These are phyloP conservation scores for Xylariales sp. DNA, from an alignment of 2,329 filamentous ascomycete species.

Conservation along the genomic window DNA sequence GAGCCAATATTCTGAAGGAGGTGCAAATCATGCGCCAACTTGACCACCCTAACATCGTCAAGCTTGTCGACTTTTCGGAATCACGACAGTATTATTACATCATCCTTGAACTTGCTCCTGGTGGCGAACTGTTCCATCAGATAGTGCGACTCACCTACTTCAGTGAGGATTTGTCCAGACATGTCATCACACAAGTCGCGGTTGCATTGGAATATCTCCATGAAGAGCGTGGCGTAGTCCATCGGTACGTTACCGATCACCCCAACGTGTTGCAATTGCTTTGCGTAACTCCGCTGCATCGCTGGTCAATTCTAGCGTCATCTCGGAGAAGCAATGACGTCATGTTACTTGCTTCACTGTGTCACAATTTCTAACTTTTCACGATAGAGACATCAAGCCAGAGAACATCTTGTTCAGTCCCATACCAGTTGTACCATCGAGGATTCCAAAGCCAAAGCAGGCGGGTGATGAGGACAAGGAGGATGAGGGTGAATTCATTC, in stretches of 20 bases:
- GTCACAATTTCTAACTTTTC: conserved; percentile 6
- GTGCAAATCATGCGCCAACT: conserved; percentile 98
- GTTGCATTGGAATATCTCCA: conserved; percentile 90
- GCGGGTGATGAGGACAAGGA: conserved; percentile 95
- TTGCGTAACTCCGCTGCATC: too few species aligned
- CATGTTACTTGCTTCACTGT: conserved; percentile 18
- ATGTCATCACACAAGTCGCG: conserved; percentile 94
- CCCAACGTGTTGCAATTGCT: too few species aligned
- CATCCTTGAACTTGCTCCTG: conserved; percentile 87
- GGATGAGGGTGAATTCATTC: conserved; percentile 90
- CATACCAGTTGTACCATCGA: conserved; percentile 74
- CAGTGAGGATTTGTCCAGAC: conserved; percentile 88
- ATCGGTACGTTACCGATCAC: conserved; percentile 63
- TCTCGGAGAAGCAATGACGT: too few species aligned
- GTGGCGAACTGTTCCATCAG: conserved; percentile 96
- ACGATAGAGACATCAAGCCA: conserved; percentile 88
- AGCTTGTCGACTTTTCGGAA: conserved; percentile 89
- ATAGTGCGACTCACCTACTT: conserved; percentile 98
- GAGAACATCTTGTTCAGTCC: conserved; percentile 95
- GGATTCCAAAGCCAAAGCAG: conserved; percentile 71
- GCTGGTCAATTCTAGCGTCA: too few species aligned
- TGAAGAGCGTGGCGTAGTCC: conserved; percentile 90
- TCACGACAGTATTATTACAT: conserved; percentile 97
- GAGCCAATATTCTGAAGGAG: conserved; percentile 96
- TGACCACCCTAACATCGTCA: conserved; percentile 94